Base-by-base conservation (phyloP, 306 rosid species). In the Malus sieversii region DNA sequence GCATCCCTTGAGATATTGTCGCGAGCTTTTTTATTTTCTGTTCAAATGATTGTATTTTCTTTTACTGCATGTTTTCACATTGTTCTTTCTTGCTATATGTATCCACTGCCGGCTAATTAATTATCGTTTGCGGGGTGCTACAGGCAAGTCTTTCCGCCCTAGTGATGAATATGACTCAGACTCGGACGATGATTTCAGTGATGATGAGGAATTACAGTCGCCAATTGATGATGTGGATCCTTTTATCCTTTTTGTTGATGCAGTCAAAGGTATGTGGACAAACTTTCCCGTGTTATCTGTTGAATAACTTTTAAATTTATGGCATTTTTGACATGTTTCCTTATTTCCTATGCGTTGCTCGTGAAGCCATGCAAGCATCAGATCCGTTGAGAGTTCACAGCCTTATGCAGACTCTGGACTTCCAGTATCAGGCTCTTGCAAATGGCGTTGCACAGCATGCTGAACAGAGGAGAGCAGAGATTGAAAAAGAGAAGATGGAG, bases 221-320 rank as follows among this genome's bases (percentile, higher is more conserved):
- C 99, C 99, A 60, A 88, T 96, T 66, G 99, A 96, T 32, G 99
- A 96, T 27, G 93, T 96, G 80, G 99, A 96, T 86, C 99, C 99
- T 61, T 96, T 96, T 80, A 72, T 96, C 75, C 82, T 88, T 85
- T 96, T 96, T 78, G 96, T 92, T 52, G 98, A 96, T 81, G 81
- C 92, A 57, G 63, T 96, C 61, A 96, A 92, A 82, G 92, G 99
- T 92, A 83, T 61, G 80, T 38, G 51, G 32, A 81, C 42, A 60
- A 25, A 25, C 25, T 25, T 25, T 44, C 22, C 69, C 57, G 6
- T 30, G 15, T 14, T 29, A 57, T 62, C 40, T 52, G 66, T 66
- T 68, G 30, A 64, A 42, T 18, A 52, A 16, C 45, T 22, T 19
- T 30, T 33, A 53, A 18, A 0, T 57, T 59, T 58, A 9, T 48